Evolutionary conservation across 1,284 basidiomycete species (phyloP), one percentile per base, ranked within the genome.

Genomic region (Papiliotrema flavescens): DNA sequence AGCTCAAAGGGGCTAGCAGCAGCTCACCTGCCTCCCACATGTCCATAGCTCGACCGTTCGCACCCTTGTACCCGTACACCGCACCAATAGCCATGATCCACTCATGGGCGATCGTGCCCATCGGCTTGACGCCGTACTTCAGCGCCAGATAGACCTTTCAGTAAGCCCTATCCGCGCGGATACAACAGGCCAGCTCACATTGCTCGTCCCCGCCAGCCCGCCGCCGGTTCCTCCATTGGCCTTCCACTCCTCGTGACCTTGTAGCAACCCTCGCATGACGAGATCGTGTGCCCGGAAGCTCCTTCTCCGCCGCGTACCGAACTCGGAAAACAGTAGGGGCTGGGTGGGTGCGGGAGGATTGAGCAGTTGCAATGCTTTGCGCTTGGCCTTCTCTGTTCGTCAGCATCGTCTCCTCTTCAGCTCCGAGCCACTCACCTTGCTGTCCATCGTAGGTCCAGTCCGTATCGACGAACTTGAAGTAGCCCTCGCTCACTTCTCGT

Each of bases 51-150:
- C 79, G 76, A 0, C 80, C 78, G 70, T 95, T 91, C 19, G 85
- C 86, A 40, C 82, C 76, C 54, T 85, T 82, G 69, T 96, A 96
- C 1, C 91, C 90, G 61, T 81, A 82, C 56, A 89, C 67, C 2
- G 92, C 90, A 9, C 86, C 92, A 50, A 94, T 81, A 44, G 87
- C 93, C 93, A 97, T 97, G 70, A 90, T 91, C 90, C 91, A 95
- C 77, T 97, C 91, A 71, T 95, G 91, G 9, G 90, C 90, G 49
- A 95, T 91, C 1, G 91, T 94, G 1, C 91, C 91, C 32, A 89
- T 80, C 0, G 88, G 86, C 34, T 74, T 73, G 15, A 91, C 57
- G 23, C 79, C 80, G 66, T 91, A 85, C 70, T 86, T 87, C 56
- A 81, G 81, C 1, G 93, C 92, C 23, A 95, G 80, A 70, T 90